Evolutionary conservation across 1,284 basidiomycete species (phyloP), one percentile per base, ranked within the genome.

Genomic region (Trichosporon sp.): DNA sequence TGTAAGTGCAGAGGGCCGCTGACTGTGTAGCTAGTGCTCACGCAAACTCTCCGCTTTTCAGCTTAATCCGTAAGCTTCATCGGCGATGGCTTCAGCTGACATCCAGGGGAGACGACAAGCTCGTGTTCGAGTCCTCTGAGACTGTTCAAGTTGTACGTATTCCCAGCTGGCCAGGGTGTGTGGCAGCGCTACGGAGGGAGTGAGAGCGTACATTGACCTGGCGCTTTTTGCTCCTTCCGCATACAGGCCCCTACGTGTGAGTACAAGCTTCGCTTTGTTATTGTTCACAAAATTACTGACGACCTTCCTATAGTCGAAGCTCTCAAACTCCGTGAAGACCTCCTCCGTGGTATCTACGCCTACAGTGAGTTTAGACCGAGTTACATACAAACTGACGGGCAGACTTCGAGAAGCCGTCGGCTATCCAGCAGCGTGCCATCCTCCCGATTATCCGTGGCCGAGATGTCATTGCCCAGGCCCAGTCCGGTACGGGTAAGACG

Each of bases 401-500:
- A 96, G 93, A 95, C 82, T 99, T 99, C 74, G 96, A 99, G 85
- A 96, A 95, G 80, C 94, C 96, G 25, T 98, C 95, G 66, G 95
- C 95, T 59, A 99, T 99, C 78, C 95, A 99, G 82, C 95, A 98
- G 82, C 89, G 95, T 71, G 95, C 95, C 31, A 98, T 99, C 79
- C 83, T 95, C 56, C 95, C 95, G 62, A 95, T 99, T 75, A 94
- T 88, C 59, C 90, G 93, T 81, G 92, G 92, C 21, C 88, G 93
- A 70, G 95, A 98, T 84, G 95, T 97, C 67, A 97, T 96, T 79
- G 94, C 93, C 13, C 95, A 99, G 83, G 96, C 96, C 19, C 96
- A 99, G 82, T 98, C 95, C 27, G 96, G 96, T 77, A 99, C 96
- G 27, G 96, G 96, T 85, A 99, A 99, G 89, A 99, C 96, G 3